Percentiles rank a stretch among this genome's conserved stretches.
Conservation (phyloP, 1,284 basidiomycete species). For the Mycocalia duriaeana region DNA sequence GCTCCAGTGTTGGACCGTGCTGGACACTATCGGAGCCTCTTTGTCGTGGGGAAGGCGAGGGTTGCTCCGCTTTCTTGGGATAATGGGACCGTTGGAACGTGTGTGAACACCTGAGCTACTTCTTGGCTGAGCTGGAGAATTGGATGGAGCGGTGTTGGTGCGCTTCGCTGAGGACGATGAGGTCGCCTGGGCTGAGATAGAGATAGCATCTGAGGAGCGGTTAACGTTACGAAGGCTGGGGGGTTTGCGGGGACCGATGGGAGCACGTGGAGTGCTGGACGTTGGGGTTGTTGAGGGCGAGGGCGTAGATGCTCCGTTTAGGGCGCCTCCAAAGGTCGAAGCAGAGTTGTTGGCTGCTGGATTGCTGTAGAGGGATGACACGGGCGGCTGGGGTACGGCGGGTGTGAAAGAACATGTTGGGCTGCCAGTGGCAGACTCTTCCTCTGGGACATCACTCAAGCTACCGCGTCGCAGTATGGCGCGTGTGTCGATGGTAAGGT, state of each 20-base stretch:
- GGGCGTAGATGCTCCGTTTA: background rate
- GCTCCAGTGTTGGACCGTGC: constrained; percentile 82
- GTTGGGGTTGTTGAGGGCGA: background rate
- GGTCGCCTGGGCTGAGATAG: background rate
- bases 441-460: no score
- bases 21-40: constrained; percentile 40
- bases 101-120: background rate
- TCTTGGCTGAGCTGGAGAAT: background rate
- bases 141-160: background rate
- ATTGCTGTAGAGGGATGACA: background rate
- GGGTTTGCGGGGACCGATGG: background rate
- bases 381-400: background rate
- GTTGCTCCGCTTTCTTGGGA: constrained; percentile 10
- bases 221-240: background rate
- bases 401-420: background rate
- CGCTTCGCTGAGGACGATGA: background rate
- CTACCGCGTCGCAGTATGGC: no score
- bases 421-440: background rate
- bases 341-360: background rate
- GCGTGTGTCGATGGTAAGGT: background rate
- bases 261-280: background rate
- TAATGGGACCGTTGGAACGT: background rate
- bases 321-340: background rate
- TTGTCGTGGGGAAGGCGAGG: constrained; percentile 56
- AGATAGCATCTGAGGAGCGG: background rate